Evolutionary conservation across 306 rosid genomes (phyloP), one percentile per base, ranked within the genome.

Genomic region (Cicer chorassanicum): DNA sequence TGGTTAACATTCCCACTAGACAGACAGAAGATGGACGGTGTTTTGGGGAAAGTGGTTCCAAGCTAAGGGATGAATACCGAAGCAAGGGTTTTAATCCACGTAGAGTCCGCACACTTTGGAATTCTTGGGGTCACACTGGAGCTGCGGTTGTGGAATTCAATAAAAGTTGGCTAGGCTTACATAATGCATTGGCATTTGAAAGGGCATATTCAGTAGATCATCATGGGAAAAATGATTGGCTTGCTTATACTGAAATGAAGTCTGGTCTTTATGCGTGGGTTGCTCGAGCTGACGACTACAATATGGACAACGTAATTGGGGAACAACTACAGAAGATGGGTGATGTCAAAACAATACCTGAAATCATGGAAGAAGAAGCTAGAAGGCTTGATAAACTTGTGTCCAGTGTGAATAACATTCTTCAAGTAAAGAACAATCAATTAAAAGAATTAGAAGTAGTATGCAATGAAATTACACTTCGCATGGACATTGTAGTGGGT

Each of bases 41-140:
- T 21, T 89, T 84, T 1, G 99, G 98, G 76, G 89, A 78, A 87
- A 89, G 98, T 75, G 98, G 99, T 16, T 90, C 99, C 71, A 95
- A 89, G 86, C 76, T 89, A 62, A 88, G 98, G 81, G 98, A 95
- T 80, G 99, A 89, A 72, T 86, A 86, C 54, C 89, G 8, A 81
- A 77, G 80, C 45, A 84, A 82, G 83, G 99, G 98, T 68, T 95
- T 88, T 78, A 90, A 92, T 81, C 92, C 91, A 64, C 24, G 18
- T 49, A 88, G 93, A 80, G 99, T 95, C 60, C 74, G 69, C 68
- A 89, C 88, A 50, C 72, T 95, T 44, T 83, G 93, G 88, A 81
- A 83, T 86, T 79, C 15, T 12, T 75, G 87, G 65, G 98, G 97
- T 67, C 97, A 91, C 82, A 88, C 96, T 1, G 96, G 97, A 73